Evolutionary conservation across 2,329 filamentous ascomycete genomes (phyloP), one percentile per base, ranked within the genome.

Genomic region (Fusarium multiceps): DNA sequence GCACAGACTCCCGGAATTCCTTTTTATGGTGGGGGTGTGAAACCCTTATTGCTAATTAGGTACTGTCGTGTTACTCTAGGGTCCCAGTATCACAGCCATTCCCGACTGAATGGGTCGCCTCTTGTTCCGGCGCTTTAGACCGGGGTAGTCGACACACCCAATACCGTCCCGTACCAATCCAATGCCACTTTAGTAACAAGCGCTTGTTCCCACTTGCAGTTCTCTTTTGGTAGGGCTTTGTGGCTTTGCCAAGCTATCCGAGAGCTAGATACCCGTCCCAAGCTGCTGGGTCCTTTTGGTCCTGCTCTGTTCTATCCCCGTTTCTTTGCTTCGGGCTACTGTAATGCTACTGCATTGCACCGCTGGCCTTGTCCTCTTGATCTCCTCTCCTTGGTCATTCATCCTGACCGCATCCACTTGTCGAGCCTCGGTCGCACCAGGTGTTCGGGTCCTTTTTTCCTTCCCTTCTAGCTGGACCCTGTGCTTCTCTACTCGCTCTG

Each of bases 191-290:
- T 45, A 57, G 25, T 43, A 63, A 49, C 59, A 68, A 59, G 66
- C 57, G 55, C 60, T 54, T 57, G 68, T 45, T 60, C 61, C 55
- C 55, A 63, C 60, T 60, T 61, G 14, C 21, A 66, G 34, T 55
- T 66, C 59, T 40, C 40, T 63, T 55, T 55, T 60, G 59, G 59
- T 71, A 74, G 63, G 71, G 63, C 62, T 72, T 65, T 65, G 63
- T 67, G 69, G 68, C 68, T 71, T 62, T 61, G 63, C 55, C 51
- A 63, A 61, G 63, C 61, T 64, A 67, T 61, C 61, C 71, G 63
- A 75, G 73, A 75, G 68, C 64, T 71, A 75, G 73, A 74, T 75
- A 75, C 72, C 73, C 72, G 73, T 75, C 72, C 73, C 73, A 74
- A 63, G 70, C 73, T 75, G 70, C 70, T 75, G 73, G 73, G 73